phyloP scores from a whole-genome alignment of 2,329 filamentous ascomycete species.

The Sphaerulina musiva region DNA sequence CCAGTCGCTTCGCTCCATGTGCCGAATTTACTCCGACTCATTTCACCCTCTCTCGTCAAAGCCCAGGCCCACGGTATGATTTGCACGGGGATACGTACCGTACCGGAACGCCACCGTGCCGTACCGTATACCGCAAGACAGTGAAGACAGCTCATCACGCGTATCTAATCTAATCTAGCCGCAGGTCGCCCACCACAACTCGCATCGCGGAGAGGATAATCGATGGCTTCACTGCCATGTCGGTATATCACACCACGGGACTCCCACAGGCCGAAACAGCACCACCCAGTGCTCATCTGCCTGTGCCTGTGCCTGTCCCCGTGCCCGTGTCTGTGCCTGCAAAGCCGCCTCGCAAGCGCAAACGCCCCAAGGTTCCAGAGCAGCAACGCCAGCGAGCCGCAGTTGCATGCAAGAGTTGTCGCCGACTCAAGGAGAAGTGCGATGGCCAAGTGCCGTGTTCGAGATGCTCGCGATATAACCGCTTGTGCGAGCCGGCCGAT shows the following conservation, averaged over 20 bases:
- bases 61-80: too few species aligned
- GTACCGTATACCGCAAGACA: too few species aligned
- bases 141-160: too few species aligned
- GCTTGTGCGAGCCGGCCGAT: slow-evolving; percentile 10
- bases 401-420: slow-evolving; percentile 12
- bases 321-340: not conserved
- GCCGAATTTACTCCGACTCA: not conserved
- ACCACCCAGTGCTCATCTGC: not conserved
- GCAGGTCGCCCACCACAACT: not conserved
- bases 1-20: not conserved
- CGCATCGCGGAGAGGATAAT: not conserved
- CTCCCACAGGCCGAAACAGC: not conserved
- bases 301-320: not conserved
- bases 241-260: not conserved
- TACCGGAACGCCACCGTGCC: too few species aligned
- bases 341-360: slow-evolving; percentile 9
- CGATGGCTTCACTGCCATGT: slow-evolving; percentile 1
- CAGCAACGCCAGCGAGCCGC: slow-evolving; percentile 16
- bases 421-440: slow-evolving; percentile 21
- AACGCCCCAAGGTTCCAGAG: slow-evolving; percentile 16
- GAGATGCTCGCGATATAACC: slow-evolving; percentile 9
- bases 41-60: too few species aligned
- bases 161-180: not conserved
- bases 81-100: too few species aligned
- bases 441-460: slow-evolving; percentile 17